These are phyloP conservation scores for Candida smagusa DNA, from an alignment of 1,139 yeast species.

Conservation along the genomic window DNA sequence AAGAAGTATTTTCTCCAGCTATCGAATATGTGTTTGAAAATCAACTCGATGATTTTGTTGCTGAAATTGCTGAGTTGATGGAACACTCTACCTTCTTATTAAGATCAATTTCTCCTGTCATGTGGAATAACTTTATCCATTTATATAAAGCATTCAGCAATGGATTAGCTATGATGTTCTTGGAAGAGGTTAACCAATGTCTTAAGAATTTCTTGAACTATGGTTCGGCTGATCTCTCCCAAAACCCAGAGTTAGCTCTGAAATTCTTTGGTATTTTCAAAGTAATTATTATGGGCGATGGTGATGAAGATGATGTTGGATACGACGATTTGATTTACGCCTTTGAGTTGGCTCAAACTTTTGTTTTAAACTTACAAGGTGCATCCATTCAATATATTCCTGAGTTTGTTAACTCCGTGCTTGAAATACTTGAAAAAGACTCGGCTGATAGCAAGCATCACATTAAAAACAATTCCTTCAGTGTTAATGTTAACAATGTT, in stretches of 20 bases:
- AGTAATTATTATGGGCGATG: constrained; percentile 36
- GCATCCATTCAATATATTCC: constrained; percentile 39
- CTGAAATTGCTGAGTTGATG: constrained; percentile 79
- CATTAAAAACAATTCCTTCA: constrained; percentile 39
- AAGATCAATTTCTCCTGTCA: constrained; percentile 64
- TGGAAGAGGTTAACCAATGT: constrained; percentile 76
- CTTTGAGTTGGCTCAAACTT: constrained; percentile 53
- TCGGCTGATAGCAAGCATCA: constrained; percentile 6
- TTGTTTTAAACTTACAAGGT: constrained; percentile 48
- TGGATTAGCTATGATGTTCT: constrained; percentile 55
- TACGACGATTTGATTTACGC: constrained; percentile 49
- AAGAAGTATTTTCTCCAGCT: constrained; percentile 71
- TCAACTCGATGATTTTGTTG: constrained; percentile 71
- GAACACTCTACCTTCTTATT: constrained; percentile 82
- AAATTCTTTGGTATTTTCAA: constrained; percentile 31
- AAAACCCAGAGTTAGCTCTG: constrained; percentile 21
- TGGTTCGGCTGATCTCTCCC: constrained; percentile 53
- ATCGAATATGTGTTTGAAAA: constrained; percentile 63
- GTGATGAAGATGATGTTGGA: constrained; percentile 34
- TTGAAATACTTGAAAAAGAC: constrained; percentile 15
- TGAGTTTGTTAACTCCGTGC: constrained; percentile 31
- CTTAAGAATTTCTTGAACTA: constrained; percentile 75
- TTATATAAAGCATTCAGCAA: constrained; percentile 53
- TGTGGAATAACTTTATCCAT: constrained; percentile 71
- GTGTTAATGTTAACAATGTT: constrained; percentile 62